A percentile compares a stretch with the other conserved stretches of the same genome.
Evolutionary conservation across 129 eudicot genomes (phyloP).

Genomic region (Tanacetum coccineum): DNA sequence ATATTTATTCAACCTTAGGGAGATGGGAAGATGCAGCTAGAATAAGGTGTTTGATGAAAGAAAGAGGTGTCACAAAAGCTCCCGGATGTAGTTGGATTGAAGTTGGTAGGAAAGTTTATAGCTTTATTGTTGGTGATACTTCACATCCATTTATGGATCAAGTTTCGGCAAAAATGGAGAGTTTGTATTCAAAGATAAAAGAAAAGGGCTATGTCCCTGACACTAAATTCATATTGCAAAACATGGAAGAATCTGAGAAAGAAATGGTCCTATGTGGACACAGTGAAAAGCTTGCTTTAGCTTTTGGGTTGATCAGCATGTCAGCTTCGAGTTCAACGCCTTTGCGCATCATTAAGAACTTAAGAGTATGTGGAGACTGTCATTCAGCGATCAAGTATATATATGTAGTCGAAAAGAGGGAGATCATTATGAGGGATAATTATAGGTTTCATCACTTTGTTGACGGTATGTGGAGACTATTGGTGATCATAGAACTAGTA

Average conservation of each 20-base stretch:
- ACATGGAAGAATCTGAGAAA: conserved; percentile 39
- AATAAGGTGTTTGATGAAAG: conserved; percentile 38
- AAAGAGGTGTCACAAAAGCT: conserved; percentile 26
- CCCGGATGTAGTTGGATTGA: conserved; percentile 49
- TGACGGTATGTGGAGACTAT: conserved; percentile 45
- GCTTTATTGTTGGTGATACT: conserved; percentile 36
- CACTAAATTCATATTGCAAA: conserved; percentile 37
- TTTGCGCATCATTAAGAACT: conserved; percentile 38
- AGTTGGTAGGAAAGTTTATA: conserved; percentile 34
- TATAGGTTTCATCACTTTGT: conserved; percentile 46
- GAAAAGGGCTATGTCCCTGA: conserved; percentile 41
- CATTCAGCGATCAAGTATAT: conserved; percentile 37
- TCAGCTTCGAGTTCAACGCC: conserved; percentile 20
- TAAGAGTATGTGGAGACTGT: conserved; percentile 46
- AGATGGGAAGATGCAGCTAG: conserved; percentile 37
- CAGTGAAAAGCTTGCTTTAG: conserved; percentile 45
- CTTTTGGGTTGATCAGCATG: conserved; percentile 38
- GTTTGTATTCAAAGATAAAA: conserved; percentile 21
- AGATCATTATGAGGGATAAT: conserved; percentile 41
- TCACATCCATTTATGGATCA: conserved; percentile 34
- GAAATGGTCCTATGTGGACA: conserved; percentile 33
- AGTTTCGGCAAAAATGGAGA: conserved; percentile 24
- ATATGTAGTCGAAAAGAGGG: conserved; percentile 31
- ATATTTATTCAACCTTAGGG: conserved; percentile 37
- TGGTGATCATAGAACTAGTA: conserved; percentile 29